Base-by-base conservation (phyloP, 148 eudicot species). In the Rhododendron ovatum region DNA sequence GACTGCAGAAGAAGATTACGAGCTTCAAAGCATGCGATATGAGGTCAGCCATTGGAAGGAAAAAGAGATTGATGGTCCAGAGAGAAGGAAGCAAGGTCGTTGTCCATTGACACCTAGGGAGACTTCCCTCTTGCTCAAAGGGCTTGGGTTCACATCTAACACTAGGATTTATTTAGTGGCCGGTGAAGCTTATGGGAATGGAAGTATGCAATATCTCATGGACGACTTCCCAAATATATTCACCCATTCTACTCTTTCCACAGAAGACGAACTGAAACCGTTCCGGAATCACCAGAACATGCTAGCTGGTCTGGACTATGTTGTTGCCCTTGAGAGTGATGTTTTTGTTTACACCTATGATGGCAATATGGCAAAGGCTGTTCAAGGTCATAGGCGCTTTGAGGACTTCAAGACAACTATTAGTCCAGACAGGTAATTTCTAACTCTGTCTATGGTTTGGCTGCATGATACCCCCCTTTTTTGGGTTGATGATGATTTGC, bases 331-430 rank as follows among this genome's bases (percentile, higher is more conserved):
- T 47, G 84, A 95, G 88, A 97, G 99, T 77, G 93, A 97, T 87
- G 98, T 87, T 57, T 97, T 97, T 57, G 91, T 97, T 71, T 94
- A 94, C 87, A 97, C 99, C 14, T 97, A 97, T 86, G 99, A 97
- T 90, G 99, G 99, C 82, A 97, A 95, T 87, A 95, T 97, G 99
- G 99, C 99, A 15, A 98, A 98, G 90, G 99, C 98, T 50, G 98
- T 98, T 78, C 93, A 94, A 91, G 98, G 99, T 78, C 99, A 97
- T 84, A 88, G 99, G 88, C 95, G 98, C 11, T 97, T 97, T 85
- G 98, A 97, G 87, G 92, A 92, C 74, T 97, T 97, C 84, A 93
- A 91, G 95, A 97, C 93, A 87, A 97, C 99, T 37, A 91, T 97
- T 67, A 91, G 88, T 82, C 99, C 99, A 12, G 98, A 95, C 91